Conservation (phyloP, 23 red algal genomes). For the Cyanidioschyzon merolae region DNA sequence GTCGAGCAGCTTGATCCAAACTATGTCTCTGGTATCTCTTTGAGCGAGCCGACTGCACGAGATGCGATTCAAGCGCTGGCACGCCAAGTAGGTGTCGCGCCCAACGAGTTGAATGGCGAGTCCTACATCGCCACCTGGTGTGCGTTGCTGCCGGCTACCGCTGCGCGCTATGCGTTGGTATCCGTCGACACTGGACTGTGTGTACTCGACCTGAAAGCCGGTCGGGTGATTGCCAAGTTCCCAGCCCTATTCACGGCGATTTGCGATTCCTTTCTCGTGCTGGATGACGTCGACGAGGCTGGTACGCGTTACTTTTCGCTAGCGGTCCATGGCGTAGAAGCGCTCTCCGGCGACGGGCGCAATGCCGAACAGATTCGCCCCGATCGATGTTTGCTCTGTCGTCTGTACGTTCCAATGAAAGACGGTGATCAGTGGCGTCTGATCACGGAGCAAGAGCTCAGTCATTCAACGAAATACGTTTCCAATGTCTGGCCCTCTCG, state of each 20-base stretch:
- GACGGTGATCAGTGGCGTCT: not conserved
- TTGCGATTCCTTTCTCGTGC: not conserved
- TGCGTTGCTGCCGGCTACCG: not conserved
- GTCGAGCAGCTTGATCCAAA: not conserved
- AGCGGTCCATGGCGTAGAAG: not conserved
- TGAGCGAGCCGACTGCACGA: not conserved
- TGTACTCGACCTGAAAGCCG: not conserved
- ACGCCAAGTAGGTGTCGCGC: not conserved
- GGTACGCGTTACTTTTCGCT: not conserved
- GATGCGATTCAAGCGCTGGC: not conserved
- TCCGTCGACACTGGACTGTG: constrained; percentile 9
- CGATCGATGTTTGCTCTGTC: not conserved
- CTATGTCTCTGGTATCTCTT: not conserved
- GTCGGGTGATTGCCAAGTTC: constrained; percentile 4
- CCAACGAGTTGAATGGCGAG: constrained; percentile 18
- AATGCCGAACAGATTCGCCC: constrained; percentile 1
- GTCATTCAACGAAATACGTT: not conserved
- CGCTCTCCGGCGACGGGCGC: constrained; percentile 9
- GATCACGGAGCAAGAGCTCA: not conserved
- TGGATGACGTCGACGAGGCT: not conserved
- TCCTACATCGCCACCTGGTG: constrained; percentile 8
- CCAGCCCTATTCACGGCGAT: constrained; percentile 8
- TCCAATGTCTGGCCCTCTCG: constrained; percentile 5
- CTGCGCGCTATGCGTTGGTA: not conserved
- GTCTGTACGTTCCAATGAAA: not conserved